A percentile compares a stretch with the other conserved stretches of the same genome.
Conservation (phyloP, 441 rosid genomes). For the Cnidoscolus chayamansa region DNA sequence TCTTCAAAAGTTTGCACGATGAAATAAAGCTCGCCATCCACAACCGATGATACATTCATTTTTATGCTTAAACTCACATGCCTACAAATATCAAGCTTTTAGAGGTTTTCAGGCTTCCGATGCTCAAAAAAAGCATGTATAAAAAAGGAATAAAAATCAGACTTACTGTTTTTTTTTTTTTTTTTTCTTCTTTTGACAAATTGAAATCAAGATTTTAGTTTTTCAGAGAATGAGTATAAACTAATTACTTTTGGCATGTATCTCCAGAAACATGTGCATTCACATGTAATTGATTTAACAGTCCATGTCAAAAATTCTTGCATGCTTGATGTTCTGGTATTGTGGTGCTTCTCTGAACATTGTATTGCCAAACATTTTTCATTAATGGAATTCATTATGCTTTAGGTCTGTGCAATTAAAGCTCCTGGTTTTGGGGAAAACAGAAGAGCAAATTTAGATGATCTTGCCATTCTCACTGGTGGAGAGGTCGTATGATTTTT, state of each 20-base stretch:
- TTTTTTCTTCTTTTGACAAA: neutral
- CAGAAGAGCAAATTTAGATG: constrained; percentile 74
- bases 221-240: neutral
- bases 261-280: neutral
- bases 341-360: neutral
- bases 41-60: neutral
- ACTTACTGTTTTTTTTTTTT: neutral
- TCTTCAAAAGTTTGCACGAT: neutral
- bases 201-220: neutral
- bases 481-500: constrained; percentile 59
- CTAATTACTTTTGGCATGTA: neutral
- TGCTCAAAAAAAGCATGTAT: neutral
- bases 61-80: neutral
- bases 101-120: neutral
- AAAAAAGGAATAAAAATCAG: neutral
- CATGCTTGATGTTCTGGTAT: neutral
- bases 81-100: neutral
- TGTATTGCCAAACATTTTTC: neutral
- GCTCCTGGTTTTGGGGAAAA: constrained; percentile 95
- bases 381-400: constrained; percentile 13
- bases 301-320: neutral
- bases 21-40: neutral
- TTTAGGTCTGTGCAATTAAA: constrained; percentile 80
- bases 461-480: constrained; percentile 82
- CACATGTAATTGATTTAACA: neutral